Evolutionary conservation across 257 asterid genomes (phyloP).

Genomic region (Solanum chmielewskii): DNA sequence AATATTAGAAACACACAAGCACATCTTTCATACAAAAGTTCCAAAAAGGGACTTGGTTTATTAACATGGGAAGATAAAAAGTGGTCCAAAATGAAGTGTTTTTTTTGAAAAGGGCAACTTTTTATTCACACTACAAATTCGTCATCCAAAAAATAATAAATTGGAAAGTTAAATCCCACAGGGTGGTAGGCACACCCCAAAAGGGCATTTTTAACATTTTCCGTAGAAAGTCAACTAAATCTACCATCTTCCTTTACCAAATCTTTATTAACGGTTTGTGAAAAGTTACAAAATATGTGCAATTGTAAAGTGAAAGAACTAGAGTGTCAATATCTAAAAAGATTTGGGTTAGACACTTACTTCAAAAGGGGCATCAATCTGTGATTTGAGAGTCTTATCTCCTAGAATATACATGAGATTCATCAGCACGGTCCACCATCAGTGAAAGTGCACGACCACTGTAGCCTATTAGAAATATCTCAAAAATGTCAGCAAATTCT

Average conservation of each 20-base stretch:
- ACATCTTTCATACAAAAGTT: not conserved
- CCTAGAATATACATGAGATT: slow-evolving; percentile 68
- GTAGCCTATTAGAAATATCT: slow-evolving; percentile 78
- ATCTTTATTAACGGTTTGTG: not conserved
- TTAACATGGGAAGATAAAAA: not conserved
- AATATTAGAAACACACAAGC: not conserved
- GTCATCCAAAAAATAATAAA: not conserved
- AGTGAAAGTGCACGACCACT: slow-evolving; percentile 83
- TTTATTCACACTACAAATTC: not conserved
- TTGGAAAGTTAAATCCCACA: not conserved
- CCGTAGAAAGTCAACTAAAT: not conserved
- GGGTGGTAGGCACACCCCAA: not conserved
- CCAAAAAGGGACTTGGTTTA: not conserved
- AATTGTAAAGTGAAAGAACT: slow-evolving; percentile 4
- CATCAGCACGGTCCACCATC: slow-evolving; percentile 46
- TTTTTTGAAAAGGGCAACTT: not conserved
- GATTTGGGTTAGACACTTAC: slow-evolving; percentile 32
- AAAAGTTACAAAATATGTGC: not conserved
- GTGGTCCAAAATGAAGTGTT: not conserved
- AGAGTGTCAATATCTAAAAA: slow-evolving; percentile 1
- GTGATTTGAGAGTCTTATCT: slow-evolving; percentile 62
- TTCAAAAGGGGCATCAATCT: slow-evolving; percentile 63
- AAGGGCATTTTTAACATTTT: not conserved
- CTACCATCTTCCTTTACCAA: not conserved
- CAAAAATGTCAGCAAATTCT: slow-evolving; percentile 91